Evolutionary conservation across 768 basidiomycete species (phyloP).

Genomic region (Leucosporidium yakuticum): DNA sequence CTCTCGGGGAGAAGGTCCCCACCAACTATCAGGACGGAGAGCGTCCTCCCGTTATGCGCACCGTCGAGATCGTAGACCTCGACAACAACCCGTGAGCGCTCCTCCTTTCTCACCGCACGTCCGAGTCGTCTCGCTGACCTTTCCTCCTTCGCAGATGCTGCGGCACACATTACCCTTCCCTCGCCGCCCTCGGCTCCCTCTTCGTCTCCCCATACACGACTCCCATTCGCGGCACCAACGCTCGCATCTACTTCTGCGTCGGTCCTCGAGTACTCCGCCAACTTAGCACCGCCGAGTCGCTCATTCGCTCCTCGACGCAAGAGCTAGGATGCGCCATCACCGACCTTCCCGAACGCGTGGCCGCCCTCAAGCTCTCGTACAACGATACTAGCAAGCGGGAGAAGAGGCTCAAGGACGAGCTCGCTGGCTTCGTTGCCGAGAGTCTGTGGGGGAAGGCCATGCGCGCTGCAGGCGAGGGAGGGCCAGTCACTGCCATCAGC

Average conservation of each 20-base stretch:
- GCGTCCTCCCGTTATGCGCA: slow-evolving; percentile 52
- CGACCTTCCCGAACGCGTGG: slow-evolving; percentile 63
- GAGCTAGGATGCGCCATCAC: slow-evolving; percentile 63
- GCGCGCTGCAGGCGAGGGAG: neutral
- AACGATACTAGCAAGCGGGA: slow-evolving; percentile 61
- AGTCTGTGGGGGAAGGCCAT: slow-evolving; percentile 26
- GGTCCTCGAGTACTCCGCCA: slow-evolving; percentile 68
- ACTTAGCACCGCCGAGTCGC: slow-evolving; percentile 55
- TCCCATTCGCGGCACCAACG: slow-evolving; percentile 56
- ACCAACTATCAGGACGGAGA: slow-evolving; percentile 60
- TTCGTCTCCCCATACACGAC: slow-evolving; percentile 68
- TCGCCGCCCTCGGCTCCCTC: slow-evolving; percentile 51
- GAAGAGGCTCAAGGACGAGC: slow-evolving; percentile 50
- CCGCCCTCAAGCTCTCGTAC: slow-evolving; percentile 61
- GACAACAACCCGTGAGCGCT: slow-evolving; percentile 67
- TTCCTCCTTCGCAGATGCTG: slow-evolving; percentile 55
- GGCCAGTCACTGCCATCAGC: neutral
- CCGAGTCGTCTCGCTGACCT: slow-evolving; percentile 14
- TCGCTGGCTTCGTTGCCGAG: slow-evolving; percentile 49
- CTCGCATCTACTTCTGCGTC: slow-evolving; percentile 71
- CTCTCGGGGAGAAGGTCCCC: slow-evolving; percentile 52
- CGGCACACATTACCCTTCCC: slow-evolving; percentile 73
- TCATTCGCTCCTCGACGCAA: slow-evolving; percentile 55
- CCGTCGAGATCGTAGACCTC: slow-evolving; percentile 72
- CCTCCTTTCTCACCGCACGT: neutral